Evolutionary conservation across 371 early-diverging fungal species (phyloP), one percentile per base, ranked within the genome.

Genomic region (Actinomucor elegans): DNA sequence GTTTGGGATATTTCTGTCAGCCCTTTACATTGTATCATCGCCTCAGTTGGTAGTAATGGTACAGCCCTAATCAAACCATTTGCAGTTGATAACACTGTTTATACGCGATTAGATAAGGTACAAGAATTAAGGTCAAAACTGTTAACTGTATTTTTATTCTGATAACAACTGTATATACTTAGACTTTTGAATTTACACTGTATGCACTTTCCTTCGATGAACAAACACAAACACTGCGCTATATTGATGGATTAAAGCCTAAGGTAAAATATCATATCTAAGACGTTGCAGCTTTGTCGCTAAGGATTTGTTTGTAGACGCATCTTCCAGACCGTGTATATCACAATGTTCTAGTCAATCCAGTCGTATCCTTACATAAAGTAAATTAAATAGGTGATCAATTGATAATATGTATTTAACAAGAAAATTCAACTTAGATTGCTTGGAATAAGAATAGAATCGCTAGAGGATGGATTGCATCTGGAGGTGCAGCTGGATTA

Each of bases 401-500:
- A 8, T 24, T 31, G 10, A 20, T 23, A 15, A 27, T 40, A 17
- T 8, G 17, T 32, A 21, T 17, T 4, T 6, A 4, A 5, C 1
- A 1, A 20, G 15, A 37, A 14, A 8, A 9, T 21, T 47, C 12
- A n/a, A 42, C 33, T 4, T 34, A 67, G 64, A 37, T 59, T 34
- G 48, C 26, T 7, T 67, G 68, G 68, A 67, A 67, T 43, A 54
- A 38, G 2, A 63, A 67, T 23, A 41, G 32, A n/a, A 26, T 11
- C 40, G 42, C 53, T 2, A 33, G 38, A 21, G 56, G 53, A 3
- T 67, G 68, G 68, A 27, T 67, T 11, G 64, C 57, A 8, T 64
- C 64, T 21, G 68, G 68, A 8, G 68, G 68, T 21, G 31, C 46
- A 49, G 53, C 64, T 44, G 68, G 68, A 10, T 47, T 67, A 24